These are phyloP conservation scores for Aspergillus cavernicola DNA, from an alignment of 495 filamentous ascomycete genomes.

Conservation along the genomic window DNA sequence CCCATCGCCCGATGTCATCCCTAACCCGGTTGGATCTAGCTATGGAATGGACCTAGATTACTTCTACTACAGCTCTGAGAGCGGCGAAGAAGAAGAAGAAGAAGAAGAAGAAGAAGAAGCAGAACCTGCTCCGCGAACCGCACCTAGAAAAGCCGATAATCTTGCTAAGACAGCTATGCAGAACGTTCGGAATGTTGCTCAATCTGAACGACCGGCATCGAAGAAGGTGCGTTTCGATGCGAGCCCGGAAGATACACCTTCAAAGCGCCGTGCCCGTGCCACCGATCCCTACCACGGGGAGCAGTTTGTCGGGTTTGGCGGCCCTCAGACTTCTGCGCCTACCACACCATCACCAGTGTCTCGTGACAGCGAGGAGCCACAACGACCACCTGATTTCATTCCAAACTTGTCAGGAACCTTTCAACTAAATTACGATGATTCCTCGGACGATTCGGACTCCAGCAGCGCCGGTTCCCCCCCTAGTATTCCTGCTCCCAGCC, in stretches of 20 bases:
- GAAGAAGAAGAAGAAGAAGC: background rate
- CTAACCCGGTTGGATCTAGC: conserved; percentile 40
- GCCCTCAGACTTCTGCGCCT: conserved; percentile 7
- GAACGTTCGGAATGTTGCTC: conserved; percentile 15
- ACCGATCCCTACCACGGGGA: conserved; percentile 24
- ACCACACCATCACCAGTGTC: conserved; percentile 15
- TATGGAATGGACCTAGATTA: conserved; percentile 45
- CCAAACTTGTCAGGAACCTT: conserved; percentile 27
- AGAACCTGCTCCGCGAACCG: background rate
- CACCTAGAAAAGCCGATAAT: conserved; percentile 4
- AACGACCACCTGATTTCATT: conserved; percentile 21
- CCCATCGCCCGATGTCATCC: conserved; percentile 43
- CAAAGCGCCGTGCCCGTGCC: conserved; percentile 22
- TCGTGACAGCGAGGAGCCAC: conserved; percentile 7
- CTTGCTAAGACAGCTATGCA: conserved; percentile 13
- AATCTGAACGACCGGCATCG: conserved; percentile 20
- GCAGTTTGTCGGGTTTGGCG: conserved; percentile 23
- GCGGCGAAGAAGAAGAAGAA: conserved; percentile 27
- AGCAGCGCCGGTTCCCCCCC: conserved; percentile 9
- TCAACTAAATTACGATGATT: conserved; percentile 23
- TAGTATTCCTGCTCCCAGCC: conserved; percentile 7
- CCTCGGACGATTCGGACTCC: conserved; percentile 20
- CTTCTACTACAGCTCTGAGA: conserved; percentile 36
- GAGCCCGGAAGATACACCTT: conserved; percentile 29
- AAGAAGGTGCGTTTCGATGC: conserved; percentile 31